Conservation (phyloP, 2,329 filamentous ascomycete species). For the Talaromyces marneffei region DNA sequence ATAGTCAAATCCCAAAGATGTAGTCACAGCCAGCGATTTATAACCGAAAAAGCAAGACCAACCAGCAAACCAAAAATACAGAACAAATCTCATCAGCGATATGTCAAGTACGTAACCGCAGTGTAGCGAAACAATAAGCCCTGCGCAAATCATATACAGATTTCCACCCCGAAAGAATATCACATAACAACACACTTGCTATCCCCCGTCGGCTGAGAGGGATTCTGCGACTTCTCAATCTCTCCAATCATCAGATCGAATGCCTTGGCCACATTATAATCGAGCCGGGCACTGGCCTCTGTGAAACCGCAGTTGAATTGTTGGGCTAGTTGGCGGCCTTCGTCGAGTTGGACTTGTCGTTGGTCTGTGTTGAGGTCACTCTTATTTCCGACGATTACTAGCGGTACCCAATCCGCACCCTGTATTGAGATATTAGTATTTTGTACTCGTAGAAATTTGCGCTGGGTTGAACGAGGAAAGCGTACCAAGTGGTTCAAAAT, state of each 20-base stretch:
- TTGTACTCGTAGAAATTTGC: no score
- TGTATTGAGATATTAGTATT: conserved; percentile 32
- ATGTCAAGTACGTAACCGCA: background rate
- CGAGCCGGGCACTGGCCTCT: conserved; percentile 88
- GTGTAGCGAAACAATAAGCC: no score
- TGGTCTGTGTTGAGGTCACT: conserved; percentile 88
- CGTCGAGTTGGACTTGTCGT: conserved; percentile 79
- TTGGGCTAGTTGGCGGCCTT: conserved; percentile 76
- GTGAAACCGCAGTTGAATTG: conserved; percentile 91
- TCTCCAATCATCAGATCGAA: conserved; percentile 93
- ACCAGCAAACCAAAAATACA: background rate
- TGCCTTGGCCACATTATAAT: conserved; percentile 85
- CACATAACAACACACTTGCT: conserved; percentile 85
- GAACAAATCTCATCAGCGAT: background rate
- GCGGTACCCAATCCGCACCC: conserved; percentile 87
- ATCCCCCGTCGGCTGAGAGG: conserved; percentile 71
- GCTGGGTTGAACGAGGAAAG: no score
- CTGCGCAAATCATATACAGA: background rate
- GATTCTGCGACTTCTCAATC: conserved; percentile 91
- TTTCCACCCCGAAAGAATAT: background rate
- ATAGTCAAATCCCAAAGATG: conserved; percentile 3
- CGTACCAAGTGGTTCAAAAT: conserved; percentile 90
- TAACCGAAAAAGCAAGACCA: background rate
- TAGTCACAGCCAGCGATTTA: background rate
- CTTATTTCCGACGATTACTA: conserved; percentile 96